Evolutionary conservation across 176 grass and related monocot species (phyloP).

Genomic region (Carex cristatella): DNA sequence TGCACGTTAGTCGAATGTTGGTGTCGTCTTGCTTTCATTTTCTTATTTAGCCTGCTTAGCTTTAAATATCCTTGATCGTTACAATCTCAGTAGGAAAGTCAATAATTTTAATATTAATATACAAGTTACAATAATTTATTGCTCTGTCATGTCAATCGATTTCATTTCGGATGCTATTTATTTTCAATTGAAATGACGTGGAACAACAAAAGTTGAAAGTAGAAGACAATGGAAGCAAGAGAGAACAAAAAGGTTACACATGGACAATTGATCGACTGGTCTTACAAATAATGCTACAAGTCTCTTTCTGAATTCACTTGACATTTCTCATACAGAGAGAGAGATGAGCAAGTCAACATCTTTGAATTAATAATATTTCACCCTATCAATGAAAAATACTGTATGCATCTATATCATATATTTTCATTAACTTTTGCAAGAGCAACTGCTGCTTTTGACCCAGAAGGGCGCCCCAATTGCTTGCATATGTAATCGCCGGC

Average conservation of each 20-base stretch:
- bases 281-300: background rate
- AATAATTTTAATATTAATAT: background rate
- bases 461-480: constrained; percentile 51
- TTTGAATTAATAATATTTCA: background rate
- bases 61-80: background rate
- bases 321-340: background rate
- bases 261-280: background rate
- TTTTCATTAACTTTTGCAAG: constrained; percentile 33
- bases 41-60: background rate
- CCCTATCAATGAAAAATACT: background rate
- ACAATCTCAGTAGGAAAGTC: background rate
- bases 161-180: background rate
- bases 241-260: background rate
- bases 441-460: constrained; percentile 65
- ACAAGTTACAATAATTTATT: background rate
- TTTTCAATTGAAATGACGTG: background rate
- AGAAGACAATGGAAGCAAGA: background rate
- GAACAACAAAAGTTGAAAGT: background rate
- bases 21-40: no score
- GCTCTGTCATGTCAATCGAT: background rate
- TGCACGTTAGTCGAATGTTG: background rate
- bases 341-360: background rate
- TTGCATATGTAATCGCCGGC: constrained; percentile 86
- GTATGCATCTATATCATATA: constrained; percentile 5
- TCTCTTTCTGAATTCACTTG: background rate